Evolutionary conservation across 202 grass and related monocot species (phyloP).

Genomic region (Sporobolus alterniflorus): DNA sequence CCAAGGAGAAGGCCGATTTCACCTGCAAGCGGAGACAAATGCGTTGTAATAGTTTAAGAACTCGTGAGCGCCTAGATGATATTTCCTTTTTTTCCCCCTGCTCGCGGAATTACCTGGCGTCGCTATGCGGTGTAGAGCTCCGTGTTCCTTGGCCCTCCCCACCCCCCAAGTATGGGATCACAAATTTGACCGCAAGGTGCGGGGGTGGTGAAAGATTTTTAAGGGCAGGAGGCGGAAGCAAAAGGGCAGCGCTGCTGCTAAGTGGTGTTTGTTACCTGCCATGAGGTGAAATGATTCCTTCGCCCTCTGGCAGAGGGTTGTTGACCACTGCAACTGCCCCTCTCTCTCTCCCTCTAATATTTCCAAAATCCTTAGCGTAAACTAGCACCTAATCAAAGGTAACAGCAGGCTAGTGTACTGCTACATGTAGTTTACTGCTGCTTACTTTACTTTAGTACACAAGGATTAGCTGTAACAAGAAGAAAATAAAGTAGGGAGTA

Average conservation of each 20-base stretch:
- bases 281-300: constrained; percentile 73
- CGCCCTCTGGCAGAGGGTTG: constrained; percentile 58
- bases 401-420: constrained; percentile 40
- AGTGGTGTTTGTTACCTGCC: constrained; percentile 63
- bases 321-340: constrained; percentile 47
- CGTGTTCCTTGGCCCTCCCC: constrained; percentile 20
- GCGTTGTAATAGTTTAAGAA: constrained; percentile 37
- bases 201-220: constrained; percentile 57
- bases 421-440: constrained; percentile 56
- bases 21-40: constrained; percentile 32
- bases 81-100: background rate
- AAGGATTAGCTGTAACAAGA: constrained; percentile 53
- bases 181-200: constrained; percentile 51
- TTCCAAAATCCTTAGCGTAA: constrained; percentile 58
- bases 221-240: constrained; percentile 51
- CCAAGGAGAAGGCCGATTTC: constrained; percentile 33
- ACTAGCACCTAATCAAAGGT: constrained; percentile 52
- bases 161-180: constrained; percentile 22
- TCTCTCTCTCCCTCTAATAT: constrained; percentile 9
- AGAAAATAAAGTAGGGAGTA: constrained; percentile 45
- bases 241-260: constrained; percentile 26
- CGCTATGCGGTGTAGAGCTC: constrained; percentile 10
- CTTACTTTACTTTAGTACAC: constrained; percentile 57
- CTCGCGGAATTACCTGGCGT: constrained; percentile 38
- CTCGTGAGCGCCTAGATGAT: constrained; percentile 12